Conservation (phyloP, 768 basidiomycete species). For the Pholiota microspora region DNA sequence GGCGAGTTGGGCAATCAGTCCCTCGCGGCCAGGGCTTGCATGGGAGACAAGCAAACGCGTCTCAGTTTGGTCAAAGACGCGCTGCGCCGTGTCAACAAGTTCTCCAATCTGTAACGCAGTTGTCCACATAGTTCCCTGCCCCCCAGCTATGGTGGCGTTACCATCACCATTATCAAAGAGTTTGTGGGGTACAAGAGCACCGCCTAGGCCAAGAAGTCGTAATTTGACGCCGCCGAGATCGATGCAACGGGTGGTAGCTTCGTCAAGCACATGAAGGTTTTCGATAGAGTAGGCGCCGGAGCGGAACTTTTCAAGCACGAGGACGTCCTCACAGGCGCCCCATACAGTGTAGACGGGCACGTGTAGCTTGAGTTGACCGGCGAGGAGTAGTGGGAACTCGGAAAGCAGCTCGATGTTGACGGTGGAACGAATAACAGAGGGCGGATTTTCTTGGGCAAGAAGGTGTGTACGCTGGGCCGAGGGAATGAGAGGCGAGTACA, state of each 20-base stretch:
- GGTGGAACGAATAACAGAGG: slow-evolving; percentile 67
- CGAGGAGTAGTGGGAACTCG: slow-evolving; percentile 90
- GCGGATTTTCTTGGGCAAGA: slow-evolving; percentile 67
- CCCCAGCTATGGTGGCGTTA: slow-evolving; percentile 95
- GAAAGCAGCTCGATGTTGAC: slow-evolving; percentile 80
- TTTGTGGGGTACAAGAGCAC: slow-evolving; percentile 93
- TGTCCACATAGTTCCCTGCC: slow-evolving; percentile 98
- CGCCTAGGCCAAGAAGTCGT: slow-evolving; percentile 92
- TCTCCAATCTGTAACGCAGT: slow-evolving; percentile 97
- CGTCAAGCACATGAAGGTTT: slow-evolving; percentile 91
- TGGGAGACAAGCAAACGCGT: slow-evolving; percentile 93
- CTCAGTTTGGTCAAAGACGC: slow-evolving; percentile 89
- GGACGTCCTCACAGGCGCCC: slow-evolving; percentile 96
- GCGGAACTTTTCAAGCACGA: slow-evolving; percentile 91
- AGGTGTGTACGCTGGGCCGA: slow-evolving; percentile 79
- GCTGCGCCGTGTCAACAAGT: slow-evolving; percentile 94
- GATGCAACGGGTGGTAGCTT: slow-evolving; percentile 89
- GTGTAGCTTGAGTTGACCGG: slow-evolving; percentile 86
- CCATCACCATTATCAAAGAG: slow-evolving; percentile 95
- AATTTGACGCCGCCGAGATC: slow-evolving; percentile 93
- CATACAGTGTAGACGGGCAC: slow-evolving; percentile 96
- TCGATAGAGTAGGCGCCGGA: slow-evolving; percentile 77
- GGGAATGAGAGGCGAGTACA: slow-evolving; percentile 93
- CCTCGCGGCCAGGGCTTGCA: slow-evolving; percentile 89
- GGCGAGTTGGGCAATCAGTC: slow-evolving; percentile 86